phyloP scores from a whole-genome alignment of 2,329 filamentous ascomycete genomes.

The Colletotrichum sp. region DNA sequence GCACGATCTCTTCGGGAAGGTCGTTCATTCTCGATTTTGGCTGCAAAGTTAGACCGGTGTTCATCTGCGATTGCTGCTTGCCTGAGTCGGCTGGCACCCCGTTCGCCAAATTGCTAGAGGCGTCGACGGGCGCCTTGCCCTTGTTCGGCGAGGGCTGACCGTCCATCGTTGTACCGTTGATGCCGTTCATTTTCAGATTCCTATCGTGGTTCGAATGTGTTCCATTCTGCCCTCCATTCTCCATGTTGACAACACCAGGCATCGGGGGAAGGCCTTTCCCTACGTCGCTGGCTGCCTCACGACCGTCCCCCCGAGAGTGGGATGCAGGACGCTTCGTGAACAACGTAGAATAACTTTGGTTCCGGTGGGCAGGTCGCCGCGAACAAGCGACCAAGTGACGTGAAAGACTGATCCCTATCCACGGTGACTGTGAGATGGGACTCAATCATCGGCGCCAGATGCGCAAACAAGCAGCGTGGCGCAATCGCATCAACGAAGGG shows the following conservation, averaged over 20 bases:
- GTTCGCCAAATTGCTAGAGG: constrained; percentile 29
- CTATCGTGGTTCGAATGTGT: constrained; percentile 62
- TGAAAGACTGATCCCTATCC: constrained; percentile 7
- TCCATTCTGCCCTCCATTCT: constrained; percentile 58
- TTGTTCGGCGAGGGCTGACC: constrained; percentile 34
- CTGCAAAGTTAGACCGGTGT: constrained; percentile 10
- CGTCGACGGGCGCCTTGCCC: constrained; percentile 27
- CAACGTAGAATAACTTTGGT: neutral
- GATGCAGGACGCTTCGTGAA: neutral
- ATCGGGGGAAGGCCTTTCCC: constrained; percentile 37
- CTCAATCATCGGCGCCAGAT: constrained; percentile 22
- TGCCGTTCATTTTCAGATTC: constrained; percentile 48
- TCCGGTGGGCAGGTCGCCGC: neutral
- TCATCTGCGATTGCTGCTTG: constrained; percentile 18
- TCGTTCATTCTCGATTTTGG: constrained; percentile 52
- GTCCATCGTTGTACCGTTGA: constrained; percentile 40
- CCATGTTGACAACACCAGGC: constrained; percentile 61
- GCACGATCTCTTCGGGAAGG: constrained; percentile 66
- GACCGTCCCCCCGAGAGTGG: constrained; percentile 10
- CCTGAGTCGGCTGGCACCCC: constrained; percentile 27
- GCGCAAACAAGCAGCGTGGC: constrained; percentile 12
- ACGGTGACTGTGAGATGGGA: constrained; percentile 1
- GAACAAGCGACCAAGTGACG: neutral
- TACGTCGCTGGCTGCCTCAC: constrained; percentile 19
- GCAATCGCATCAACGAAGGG: constrained; percentile 15